Evolutionary conservation across 345 rosid species (phyloP).

Genomic region (Lumnitzera littorea): DNA sequence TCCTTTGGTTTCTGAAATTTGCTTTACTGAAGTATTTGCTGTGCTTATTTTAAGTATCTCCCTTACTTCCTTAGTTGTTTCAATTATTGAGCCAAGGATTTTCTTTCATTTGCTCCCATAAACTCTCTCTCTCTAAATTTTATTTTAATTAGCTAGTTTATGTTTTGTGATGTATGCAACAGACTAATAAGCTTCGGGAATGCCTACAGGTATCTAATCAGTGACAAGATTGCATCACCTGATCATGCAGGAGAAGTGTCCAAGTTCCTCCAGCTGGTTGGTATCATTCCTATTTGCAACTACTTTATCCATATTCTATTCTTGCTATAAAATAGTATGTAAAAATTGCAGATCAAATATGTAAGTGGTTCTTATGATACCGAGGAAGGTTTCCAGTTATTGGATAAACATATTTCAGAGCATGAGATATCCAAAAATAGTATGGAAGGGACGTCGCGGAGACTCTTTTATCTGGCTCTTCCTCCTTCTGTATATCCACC

Average conservation of each 20-base stretch:
- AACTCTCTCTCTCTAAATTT: neutral
- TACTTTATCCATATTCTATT: neutral
- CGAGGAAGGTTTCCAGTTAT: constrained; percentile 65
- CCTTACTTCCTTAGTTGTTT: neutral
- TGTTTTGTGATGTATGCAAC: neutral
- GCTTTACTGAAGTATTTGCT: no score
- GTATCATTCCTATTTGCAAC: constrained; percentile 16
- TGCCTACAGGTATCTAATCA: constrained; percentile 57
- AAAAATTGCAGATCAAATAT: constrained; percentile 67
- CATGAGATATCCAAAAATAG: constrained; percentile 64
- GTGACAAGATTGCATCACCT: constrained; percentile 37
- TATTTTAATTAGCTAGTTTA: neutral
- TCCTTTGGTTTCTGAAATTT: no score
- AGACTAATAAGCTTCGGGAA: neutral
- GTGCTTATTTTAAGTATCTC: no score
- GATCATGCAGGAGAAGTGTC: constrained; percentile 39
- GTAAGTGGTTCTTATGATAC: constrained; percentile 82
- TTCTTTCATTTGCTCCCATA: neutral
- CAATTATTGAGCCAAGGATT: neutral
- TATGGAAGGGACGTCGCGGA: constrained; percentile 68
- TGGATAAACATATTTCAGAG: constrained; percentile 66
- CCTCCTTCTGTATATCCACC: constrained; percentile 95
- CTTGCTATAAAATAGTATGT: neutral
- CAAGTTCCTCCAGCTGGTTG: constrained; percentile 75
- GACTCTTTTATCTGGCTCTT: constrained; percentile 90